A percentile compares a stretch with the other conserved stretches of the same genome.
Conservation (phyloP, 1,284 basidiomycete genomes). For the Fomes fomentarius region DNA sequence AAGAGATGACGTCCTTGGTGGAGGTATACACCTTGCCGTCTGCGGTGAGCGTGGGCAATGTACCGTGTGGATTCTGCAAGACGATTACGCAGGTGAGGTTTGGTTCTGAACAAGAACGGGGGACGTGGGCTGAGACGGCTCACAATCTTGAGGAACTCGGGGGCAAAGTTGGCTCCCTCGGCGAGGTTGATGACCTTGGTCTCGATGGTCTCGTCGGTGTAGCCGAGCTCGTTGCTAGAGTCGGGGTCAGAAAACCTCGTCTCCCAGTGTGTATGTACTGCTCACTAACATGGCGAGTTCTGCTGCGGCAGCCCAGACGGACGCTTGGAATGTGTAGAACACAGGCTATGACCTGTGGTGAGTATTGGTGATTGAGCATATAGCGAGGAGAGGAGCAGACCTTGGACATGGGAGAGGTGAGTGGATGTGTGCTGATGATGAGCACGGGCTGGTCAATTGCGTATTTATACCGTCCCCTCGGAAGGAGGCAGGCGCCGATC, state of each 20-base stretch:
- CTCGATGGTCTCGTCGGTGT: slow-evolving; percentile 39
- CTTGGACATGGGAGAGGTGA: too few relatives aligned
- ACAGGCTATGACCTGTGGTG: slow-evolving; percentile 30
- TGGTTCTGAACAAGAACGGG: background rate
- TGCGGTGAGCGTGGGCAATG: slow-evolving; percentile 54
- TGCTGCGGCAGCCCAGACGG: slow-evolving; percentile 53
- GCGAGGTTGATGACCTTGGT: slow-evolving; percentile 44
- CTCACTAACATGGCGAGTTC: slow-evolving; percentile 53
- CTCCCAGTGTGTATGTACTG: background rate
- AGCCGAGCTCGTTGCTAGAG: slow-evolving; percentile 47
- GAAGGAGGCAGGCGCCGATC: background rate
- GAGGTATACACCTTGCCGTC: slow-evolving; percentile 49
- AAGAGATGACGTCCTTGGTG: slow-evolving; percentile 50
- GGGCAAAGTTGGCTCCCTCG: slow-evolving; percentile 66
- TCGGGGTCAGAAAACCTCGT: background rate
- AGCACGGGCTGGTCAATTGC: background rate
- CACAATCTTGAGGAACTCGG: slow-evolving; percentile 57
- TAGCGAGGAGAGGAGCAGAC: too few relatives aligned
- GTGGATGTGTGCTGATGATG: too few relatives aligned
- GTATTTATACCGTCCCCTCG: background rate
- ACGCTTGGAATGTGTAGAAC: slow-evolving; percentile 48
- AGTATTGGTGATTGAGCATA: too few relatives aligned
- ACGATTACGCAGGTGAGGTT: background rate
- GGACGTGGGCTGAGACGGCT: slow-evolving; percentile 18
- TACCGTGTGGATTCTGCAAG: slow-evolving; percentile 53